Base-by-base conservation (phyloP, 2,329 filamentous ascomycete genomes). In the Orbilia blumenaviensis region DNA sequence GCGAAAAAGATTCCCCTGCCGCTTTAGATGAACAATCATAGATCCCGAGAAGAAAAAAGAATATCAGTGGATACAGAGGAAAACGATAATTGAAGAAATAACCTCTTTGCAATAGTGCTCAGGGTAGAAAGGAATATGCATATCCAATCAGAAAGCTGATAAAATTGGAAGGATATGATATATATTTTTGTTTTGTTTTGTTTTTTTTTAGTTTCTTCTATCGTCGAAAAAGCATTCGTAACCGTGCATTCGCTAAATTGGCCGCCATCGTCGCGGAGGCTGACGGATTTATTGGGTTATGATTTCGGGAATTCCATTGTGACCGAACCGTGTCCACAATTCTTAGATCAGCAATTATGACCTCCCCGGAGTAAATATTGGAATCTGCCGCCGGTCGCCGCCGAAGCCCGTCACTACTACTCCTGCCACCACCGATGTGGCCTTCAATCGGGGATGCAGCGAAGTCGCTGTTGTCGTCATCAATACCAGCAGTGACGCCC, bases 401-500 rank as follows among this genome's bases (percentile, higher is more conserved):
- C 12, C 41, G 46, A 38, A 60, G 36, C 29, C 41, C 34, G 21
- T 64, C 50, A 8, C 48, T 56, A 38, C n/a, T 34, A 21, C 44
- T 32, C 3, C 42, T 46, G n/a, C 18, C 23, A 25, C 9, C n/a
- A n/a, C n/a, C n/a, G n/a, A n/a, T 46, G 9, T 25, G 48, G 1
- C 48, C 58, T 4, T 52, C 58, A 12, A 56, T 32, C 44, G 60
- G 18, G 5, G 68, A 25, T 10, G 54, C 18, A 3, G 36, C 64
- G 78, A 77, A 71, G n/a, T 75, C 78, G 74, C 69, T 78, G 64
- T 54, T 62, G 75, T 76, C 69, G 66, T 78, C 41, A 50, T 80
- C 78, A 12, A 29, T 34, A 10, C 38, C 46, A 46, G 80, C 81
- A 38, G 79, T 79, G 71, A 81, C 82, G 1, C 87, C 87, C 12